Evolutionary conservation across 768 basidiomycete species (phyloP).

Genomic region (Tricholoma sp.): DNA sequence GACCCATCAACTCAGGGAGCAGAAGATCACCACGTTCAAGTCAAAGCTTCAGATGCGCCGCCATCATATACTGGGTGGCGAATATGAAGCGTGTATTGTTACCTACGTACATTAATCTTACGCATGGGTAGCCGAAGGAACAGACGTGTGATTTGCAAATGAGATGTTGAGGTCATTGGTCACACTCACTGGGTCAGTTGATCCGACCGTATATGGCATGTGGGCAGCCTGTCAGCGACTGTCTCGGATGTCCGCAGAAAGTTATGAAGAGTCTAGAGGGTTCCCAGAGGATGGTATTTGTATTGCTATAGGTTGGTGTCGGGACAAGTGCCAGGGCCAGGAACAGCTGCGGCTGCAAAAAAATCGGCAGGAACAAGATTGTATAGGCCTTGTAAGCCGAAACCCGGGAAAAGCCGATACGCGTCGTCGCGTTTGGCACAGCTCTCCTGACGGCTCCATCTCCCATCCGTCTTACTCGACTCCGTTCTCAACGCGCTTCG

Average conservation of each 20-base stretch:
- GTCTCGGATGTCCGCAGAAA: neutral
- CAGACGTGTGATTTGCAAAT: neutral
- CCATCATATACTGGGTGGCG: conserved; percentile 17
- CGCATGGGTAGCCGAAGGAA: too few species aligned
- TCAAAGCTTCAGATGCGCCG: conserved; percentile 1
- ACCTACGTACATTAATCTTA: neutral
- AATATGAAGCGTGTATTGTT: conserved; percentile 13
- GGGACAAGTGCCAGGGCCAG: conserved; percentile 17
- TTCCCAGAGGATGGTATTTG: too few species aligned
- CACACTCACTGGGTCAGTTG: conserved; percentile 28
- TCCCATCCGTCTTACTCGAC: conserved; percentile 19
- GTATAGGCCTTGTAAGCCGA: conserved; percentile 26
- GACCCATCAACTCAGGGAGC: neutral
- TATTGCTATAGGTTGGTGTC: too few species aligned
- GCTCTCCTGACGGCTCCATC: conserved; percentile 26
- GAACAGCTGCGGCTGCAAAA: conserved; percentile 10
- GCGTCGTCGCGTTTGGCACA: conserved; percentile 48
- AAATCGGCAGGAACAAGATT: conserved; percentile 12
- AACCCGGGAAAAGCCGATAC: conserved; percentile 47
- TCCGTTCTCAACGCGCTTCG: conserved; percentile 28
- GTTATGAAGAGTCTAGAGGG: too few species aligned
- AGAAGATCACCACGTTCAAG: conserved; percentile 3
- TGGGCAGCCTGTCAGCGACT: neutral
- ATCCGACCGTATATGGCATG: conserved; percentile 13
- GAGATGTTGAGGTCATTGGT: conserved; percentile 12